phyloP scores from a whole-genome alignment of 1,284 basidiomycete genomes.

The Sporisorium iseilematis-ciliati region DNA sequence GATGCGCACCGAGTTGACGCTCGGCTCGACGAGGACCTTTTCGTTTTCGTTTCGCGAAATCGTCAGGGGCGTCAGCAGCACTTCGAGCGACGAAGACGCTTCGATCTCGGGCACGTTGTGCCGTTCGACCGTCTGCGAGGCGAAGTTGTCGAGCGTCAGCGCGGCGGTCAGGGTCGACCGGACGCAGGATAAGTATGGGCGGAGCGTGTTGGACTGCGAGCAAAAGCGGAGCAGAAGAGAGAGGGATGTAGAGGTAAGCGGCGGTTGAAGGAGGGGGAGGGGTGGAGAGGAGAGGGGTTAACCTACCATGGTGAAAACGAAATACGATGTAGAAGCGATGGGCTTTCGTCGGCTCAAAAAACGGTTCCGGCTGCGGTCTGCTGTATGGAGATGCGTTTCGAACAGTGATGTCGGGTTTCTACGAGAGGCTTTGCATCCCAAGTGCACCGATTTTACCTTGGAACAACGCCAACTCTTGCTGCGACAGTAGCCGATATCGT shows the following conservation, averaged over 20 bases:
- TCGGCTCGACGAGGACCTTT: constrained; percentile 94
- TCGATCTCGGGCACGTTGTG: constrained; percentile 77
- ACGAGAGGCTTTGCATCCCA: too few relatives aligned
- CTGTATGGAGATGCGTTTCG: too few relatives aligned
- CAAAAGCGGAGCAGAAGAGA: neutral
- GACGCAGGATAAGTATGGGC: constrained; percentile 96
- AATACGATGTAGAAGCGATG: too few relatives aligned
- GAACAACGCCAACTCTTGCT: too few relatives aligned
- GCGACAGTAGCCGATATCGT: too few relatives aligned
- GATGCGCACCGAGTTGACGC: constrained; percentile 94
- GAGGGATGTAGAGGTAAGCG: neutral
- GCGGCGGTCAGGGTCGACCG: constrained; percentile 96
- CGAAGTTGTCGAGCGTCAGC: constrained; percentile 95
- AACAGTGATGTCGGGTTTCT: too few relatives aligned
- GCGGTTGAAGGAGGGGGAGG: neutral
- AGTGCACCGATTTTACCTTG: too few relatives aligned
- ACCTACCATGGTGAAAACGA: neutral
- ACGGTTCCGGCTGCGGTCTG: too few relatives aligned
- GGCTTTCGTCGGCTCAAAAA: too few relatives aligned
- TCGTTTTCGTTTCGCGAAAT: constrained; percentile 98
- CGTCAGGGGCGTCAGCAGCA: constrained; percentile 88
- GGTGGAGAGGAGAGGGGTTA: neutral
- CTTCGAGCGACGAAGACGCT: constrained; percentile 72
- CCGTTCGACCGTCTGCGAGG: constrained; percentile 80
- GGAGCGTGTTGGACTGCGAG: constrained; percentile 76